Base-by-base conservation (phyloP, 768 basidiomycete species). In the Pisolithus microcarpus region DNA sequence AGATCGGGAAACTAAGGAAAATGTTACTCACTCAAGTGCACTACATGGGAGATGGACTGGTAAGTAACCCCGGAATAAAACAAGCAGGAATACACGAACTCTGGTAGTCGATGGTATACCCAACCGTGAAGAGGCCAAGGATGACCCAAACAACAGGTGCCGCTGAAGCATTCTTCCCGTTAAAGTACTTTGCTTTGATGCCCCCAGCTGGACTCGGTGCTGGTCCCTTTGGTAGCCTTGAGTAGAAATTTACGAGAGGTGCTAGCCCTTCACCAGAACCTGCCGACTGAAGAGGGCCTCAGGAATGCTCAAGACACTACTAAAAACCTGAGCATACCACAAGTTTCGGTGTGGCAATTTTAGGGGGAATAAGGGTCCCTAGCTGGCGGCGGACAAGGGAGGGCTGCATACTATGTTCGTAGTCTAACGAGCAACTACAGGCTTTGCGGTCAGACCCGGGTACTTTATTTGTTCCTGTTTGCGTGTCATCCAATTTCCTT, bases 191-290 rank as follows among this genome's bases (percentile, higher is more conserved):
- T n/a, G 70, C 87, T 69, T 88, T 87, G 62, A 95, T 73, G 19
- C 91, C 89, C 49, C 71, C 71, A 48, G 76, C 72, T 18, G 81
- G 72, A 37, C 75, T 65, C 16, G 88, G 75, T 34, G 82, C 79
- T 38, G 81, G 74, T 43, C 94, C 94, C 69, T 97, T 97, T 57
- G 93, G 95, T 46, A 98, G 81, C 71, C 91, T 94, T 53, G 89
- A 92, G 77, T 98, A 98, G 72, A 96, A 97, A 59, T 91, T 83
- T 56, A 96, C 91, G 64, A 97, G 85, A 28, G 84, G 83, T 52
- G 78, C 75, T 48, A 95, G 86, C 55, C 88, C 82, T 40, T 81
- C 81, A 40, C 91, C 90, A 49, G 87, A 81, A 50, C 85, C 87
- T 48, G 88, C 81, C 49, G 88, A 83, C 91, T 93, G 61, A 54